Evolutionary conservation across 768 basidiomycete species (phyloP).

Genomic region (Suillus discolor): DNA sequence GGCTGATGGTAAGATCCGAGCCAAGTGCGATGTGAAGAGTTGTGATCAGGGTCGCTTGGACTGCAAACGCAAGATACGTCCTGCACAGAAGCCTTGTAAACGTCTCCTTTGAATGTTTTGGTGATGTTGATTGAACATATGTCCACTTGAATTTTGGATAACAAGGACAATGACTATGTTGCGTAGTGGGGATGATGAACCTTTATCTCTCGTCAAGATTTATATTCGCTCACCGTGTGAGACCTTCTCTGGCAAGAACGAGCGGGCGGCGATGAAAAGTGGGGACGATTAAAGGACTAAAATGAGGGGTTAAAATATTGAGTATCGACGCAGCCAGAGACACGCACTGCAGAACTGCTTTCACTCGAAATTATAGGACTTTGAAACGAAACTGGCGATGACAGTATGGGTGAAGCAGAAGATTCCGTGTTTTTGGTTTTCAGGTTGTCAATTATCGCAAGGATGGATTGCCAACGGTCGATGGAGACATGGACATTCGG

Average conservation of each 20-base stretch:
- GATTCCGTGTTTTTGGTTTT: background rate
- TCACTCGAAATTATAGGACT: background rate
- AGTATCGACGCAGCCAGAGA: background rate
- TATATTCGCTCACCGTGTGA: constrained; percentile 17
- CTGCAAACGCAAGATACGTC: constrained; percentile 43
- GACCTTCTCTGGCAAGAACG: constrained; percentile 21
- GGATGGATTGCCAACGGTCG: constrained; percentile 7
- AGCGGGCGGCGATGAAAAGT: constrained; percentile 14
- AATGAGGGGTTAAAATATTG: constrained; percentile 4
- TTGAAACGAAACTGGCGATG: background rate
- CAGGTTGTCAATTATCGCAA: background rate
- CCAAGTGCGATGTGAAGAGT: constrained; percentile 51
- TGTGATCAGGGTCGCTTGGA: constrained; percentile 48
- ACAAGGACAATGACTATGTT: constrained; percentile 46
- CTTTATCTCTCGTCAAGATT: background rate
- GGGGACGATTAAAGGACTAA: constrained; percentile 24
- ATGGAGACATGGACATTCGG: constrained; percentile 4
- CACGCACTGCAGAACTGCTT: constrained; percentile 3
- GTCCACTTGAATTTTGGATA: constrained; percentile 46
- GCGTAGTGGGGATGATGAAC: background rate
- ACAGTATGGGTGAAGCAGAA: background rate
- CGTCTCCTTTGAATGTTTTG: constrained; percentile 34
- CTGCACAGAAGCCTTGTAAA: constrained; percentile 47
- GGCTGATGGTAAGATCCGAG: constrained; percentile 48
- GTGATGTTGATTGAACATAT: constrained; percentile 51